Conservation (phyloP, 352 stramenopile genomes). For the Phytophthora agathidicida region DNA sequence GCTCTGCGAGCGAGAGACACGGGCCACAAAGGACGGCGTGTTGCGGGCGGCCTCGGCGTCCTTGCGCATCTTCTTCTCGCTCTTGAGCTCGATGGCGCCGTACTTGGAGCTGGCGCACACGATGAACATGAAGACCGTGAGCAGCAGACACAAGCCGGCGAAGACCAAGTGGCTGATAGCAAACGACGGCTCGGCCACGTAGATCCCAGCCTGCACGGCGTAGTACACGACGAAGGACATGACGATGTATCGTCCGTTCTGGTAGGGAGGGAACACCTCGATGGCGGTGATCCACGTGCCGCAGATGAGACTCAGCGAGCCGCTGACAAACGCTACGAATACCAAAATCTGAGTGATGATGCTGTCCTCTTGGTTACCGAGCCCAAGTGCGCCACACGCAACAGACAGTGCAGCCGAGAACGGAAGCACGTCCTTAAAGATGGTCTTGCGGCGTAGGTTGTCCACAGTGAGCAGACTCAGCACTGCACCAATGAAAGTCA, state of each 20-base stretch:
- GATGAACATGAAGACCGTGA: conserved; percentile 81
- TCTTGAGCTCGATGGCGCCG: conserved; percentile 87
- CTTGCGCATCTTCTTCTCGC: conserved; percentile 80
- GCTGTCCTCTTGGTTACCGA: conserved; percentile 47
- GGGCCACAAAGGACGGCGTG: conserved; percentile 49
- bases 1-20: conserved; percentile 78
- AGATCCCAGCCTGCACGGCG: conserved; percentile 68
- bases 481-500: conserved; percentile 71
- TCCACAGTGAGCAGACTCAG: conserved; percentile 83
- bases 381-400: conserved; percentile 62
- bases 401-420: conserved; percentile 65
- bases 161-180: conserved; percentile 79
- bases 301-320: conserved; percentile 73
- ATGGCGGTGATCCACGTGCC: conserved; percentile 85
- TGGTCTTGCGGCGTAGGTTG: conserved; percentile 87
- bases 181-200: conserved; percentile 72
- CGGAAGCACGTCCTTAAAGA: conserved; percentile 88
- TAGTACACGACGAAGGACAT: conserved; percentile 85
- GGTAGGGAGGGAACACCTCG: conserved; percentile 86
- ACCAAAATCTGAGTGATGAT: conserved; percentile 70
- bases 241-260: conserved; percentile 66
- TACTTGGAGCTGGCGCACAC: conserved; percentile 82
- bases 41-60: conserved; percentile 55
- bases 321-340: conserved; percentile 74
- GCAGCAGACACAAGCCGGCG: conserved; percentile 61